Base-by-base conservation (phyloP, 352 stramenopile species). In the Pythium rhizo-oryzae region DNA sequence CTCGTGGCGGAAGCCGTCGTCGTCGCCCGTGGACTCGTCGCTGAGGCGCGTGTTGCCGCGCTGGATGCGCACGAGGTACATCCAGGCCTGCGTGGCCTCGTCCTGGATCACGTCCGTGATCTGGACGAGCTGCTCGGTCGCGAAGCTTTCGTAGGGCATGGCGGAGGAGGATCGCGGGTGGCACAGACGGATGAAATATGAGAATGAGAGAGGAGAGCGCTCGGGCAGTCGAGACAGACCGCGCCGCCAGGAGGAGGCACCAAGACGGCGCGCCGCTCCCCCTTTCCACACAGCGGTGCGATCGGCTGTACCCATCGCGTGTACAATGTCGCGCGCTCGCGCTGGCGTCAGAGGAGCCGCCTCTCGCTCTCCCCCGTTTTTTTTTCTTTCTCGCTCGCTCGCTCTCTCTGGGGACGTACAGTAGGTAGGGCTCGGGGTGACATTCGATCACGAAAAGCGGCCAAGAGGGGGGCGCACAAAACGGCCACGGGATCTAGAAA, bases 61-160 rank as follows among this genome's bases (percentile, higher is more conserved):
- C 59, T 86, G 83, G 61, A 92, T 78, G 55, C 84, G 81, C 47
- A 91, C 70, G 33, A 90, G 54, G 75, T 89, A 91, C 69, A 88
- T 84, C 83, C 83, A 91, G 12, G 79, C 82, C 65, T 81, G 82
- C 13, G 81, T 90, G 44, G 77, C 72, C 18, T 75, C 64, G 66
- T 91, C 83, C 65, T 90, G 81, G 59, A 85, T 78, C n/a, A 91
- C 81, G n/a, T 84, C 78, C 37, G 81, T 83, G 75, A 91, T 91
- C 51, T 77, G 67, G 44, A 86, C 81, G 56, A 82, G 76, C 55
- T 91, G 80, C 66, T 82, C 79, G 30, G 76, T 84, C 50, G 79
- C 81, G 66, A 92, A 92, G 76, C 84, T 92, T 67, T 92, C 84
- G 84, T 92, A 92, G 33, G 81, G 81, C 84, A 92, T 92, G 59